These are phyloP conservation scores for Zygosaccharomyces bisporus DNA, from an alignment of 805 yeast species.

Conservation along the genomic window DNA sequence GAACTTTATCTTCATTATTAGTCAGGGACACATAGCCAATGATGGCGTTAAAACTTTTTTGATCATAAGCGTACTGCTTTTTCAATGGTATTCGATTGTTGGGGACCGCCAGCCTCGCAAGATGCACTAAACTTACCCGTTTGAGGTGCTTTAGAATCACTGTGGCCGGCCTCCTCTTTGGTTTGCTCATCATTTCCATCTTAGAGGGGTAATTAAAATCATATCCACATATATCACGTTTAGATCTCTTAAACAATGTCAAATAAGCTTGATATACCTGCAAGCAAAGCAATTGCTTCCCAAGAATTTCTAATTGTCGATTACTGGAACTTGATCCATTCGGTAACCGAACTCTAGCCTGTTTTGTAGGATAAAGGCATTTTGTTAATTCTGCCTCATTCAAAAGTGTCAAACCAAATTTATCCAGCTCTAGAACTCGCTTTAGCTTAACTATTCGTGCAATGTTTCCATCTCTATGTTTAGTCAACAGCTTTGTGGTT, in stretches of 20 bases:
- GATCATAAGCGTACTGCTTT: conserved; percentile 20
- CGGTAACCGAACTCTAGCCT: conserved; percentile 11
- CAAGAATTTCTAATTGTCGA: conserved; percentile 16
- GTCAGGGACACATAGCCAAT: conserved; percentile 26
- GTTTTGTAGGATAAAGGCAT: conserved; percentile 21
- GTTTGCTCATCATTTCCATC: conserved; percentile 15
- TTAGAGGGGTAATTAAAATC: conserved; percentile 25
- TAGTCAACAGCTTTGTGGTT: conserved; percentile 3
- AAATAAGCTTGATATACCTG: conserved; percentile 14
- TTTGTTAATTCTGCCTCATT: conserved; percentile 15
- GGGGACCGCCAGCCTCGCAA: conserved; percentile 22
- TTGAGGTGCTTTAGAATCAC: conserved; percentile 16
- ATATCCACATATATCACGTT: conserved; percentile 18
- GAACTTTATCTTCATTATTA: conserved; percentile 21
- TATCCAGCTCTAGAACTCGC: conserved; percentile 10
- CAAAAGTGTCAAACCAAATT: conserved; percentile 11
- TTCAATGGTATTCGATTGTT: conserved; percentile 22
- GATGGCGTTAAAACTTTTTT: conserved; percentile 20
- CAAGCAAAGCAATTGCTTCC: conserved; percentile 10
- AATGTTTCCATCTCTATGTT: conserved; percentile 9
- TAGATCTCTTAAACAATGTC: conserved; percentile 17
- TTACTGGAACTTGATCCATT: conserved; percentile 12
- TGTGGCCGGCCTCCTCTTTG: conserved; percentile 11
- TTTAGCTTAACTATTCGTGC: conserved; percentile 8
- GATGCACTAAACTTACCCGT: conserved; percentile 4